Evolutionary conservation across 164 flowering plant genomes (phyloP), one percentile per base, ranked within the genome.

Genomic region (Annona squamosa): DNA sequence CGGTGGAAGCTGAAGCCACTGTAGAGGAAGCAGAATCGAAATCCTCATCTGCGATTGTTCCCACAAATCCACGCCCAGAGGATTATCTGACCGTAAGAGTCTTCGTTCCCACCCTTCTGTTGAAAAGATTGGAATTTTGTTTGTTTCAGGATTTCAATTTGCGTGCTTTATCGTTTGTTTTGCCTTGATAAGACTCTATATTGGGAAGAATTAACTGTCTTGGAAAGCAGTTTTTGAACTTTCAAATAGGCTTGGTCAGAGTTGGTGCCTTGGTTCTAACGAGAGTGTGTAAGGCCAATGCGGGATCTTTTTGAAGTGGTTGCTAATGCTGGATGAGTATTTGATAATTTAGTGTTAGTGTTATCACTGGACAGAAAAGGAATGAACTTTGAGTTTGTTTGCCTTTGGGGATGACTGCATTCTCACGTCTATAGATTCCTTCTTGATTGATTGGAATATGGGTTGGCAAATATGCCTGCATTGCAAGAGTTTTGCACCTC

Each of bases 31-130:
- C 80, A 3, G 92, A 86, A 4, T 62, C 86, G 3, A 88, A 84
- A 72, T 63, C 83, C 4, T 86, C 94, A 0, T 82, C 90, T 0
- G 98, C 98, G 2, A 89, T 93, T 2, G 89, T 93, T 17, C 79
- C 96, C 0, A 85, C 91, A 1, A 83, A 81, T 72, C 90, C 93
- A 5, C 81, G 83, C 47, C 94, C 90, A 0, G 98, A 95, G 70
- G 99, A 95, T 79, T 92, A 82, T 77, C 77, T 85, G n/a, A 84
- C 89, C 87, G 98, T 94, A 71, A 47, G 82, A 16, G 46, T 48
- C 9, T 70, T 43, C 42, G 5, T 69, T 69, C 47, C 10, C 26
- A 1, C 45, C 46, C 9, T 42, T 44, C 17, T 68, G 18, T 68
- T 13, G 19, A 68, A 52, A 52, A 26, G 37, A 52, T 52, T 0